These are phyloP conservation scores for Saturnispora gosingensis DNA, from an alignment of 805 yeast species.

Conservation along the genomic window DNA sequence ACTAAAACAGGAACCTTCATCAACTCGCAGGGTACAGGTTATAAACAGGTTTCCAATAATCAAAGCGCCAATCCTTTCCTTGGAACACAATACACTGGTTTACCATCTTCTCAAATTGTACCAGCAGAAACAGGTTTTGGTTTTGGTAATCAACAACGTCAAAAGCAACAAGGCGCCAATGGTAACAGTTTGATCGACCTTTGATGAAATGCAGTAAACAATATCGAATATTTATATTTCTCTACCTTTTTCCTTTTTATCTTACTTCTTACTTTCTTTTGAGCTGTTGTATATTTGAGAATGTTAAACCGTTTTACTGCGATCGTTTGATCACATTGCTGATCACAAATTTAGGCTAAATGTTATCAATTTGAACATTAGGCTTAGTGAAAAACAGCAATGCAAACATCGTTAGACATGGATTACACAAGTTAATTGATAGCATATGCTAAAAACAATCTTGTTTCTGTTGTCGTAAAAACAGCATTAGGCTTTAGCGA, in stretches of 20 bases:
- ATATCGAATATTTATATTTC: not conserved
- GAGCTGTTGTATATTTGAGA: not conserved
- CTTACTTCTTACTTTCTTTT: not conserved
- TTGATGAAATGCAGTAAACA: constrained; percentile 3
- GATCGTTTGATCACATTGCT: no score
- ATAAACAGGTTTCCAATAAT: constrained; percentile 39
- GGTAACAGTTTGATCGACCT: constrained; percentile 27
- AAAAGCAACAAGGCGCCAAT: constrained; percentile 5
- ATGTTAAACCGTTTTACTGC: not conserved
- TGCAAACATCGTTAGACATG: no score
- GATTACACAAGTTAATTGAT: no score
- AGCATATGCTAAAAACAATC: no score
- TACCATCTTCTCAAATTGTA: constrained; percentile 35
- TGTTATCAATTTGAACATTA: no score
- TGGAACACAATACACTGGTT: constrained; percentile 64
- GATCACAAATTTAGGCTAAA: no score
- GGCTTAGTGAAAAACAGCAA: no score
- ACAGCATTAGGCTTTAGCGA: no score
- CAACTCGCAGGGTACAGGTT: constrained; percentile 84
- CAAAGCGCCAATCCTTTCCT: constrained; percentile 46
- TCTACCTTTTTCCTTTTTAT: not conserved
- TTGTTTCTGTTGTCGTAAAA: no score
- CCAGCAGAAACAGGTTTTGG: constrained; percentile 93
- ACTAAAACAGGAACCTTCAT: constrained; percentile 74
- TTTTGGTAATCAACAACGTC: constrained; percentile 64